Percentiles rank a stretch among this genome's conserved stretches.
phyloP scores from a whole-genome alignment of 352 stramenopile species.

The Globisporangium sylvaticum region DNA sequence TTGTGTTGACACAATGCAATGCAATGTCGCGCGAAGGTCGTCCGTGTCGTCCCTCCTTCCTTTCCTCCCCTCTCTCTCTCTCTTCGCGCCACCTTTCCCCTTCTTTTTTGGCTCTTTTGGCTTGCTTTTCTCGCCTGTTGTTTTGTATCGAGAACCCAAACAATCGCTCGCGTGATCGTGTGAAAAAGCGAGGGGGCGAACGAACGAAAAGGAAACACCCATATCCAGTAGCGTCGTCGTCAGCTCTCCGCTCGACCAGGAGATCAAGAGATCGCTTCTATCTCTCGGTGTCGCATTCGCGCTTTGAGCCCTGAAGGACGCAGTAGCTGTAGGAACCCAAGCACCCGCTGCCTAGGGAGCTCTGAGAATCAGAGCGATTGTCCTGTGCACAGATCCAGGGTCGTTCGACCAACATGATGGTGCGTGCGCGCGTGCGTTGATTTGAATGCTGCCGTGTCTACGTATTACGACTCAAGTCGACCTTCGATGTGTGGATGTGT shows the following conservation, averaged over 20 bases:
- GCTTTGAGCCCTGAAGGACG: not conserved
- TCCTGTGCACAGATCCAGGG: not conserved
- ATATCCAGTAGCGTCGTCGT: not conserved
- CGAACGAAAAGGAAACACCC: constrained; percentile 2
- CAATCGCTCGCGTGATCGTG: not conserved
- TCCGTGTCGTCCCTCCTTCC: not conserved
- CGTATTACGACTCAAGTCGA: not conserved
- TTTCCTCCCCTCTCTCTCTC: not conserved
- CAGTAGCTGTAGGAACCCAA: not conserved
- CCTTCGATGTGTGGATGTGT: not conserved
- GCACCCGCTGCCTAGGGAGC: not conserved
- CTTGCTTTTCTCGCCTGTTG: not conserved
- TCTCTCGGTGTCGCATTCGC: not conserved
- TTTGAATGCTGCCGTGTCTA: not conserved
- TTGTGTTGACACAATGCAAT: no score
- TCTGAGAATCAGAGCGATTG: not conserved
- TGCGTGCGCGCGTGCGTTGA: not conserved
- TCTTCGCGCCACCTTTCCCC: not conserved
- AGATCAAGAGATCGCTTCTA: not conserved
- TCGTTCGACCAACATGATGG: constrained; percentile 2
- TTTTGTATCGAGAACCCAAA: not conserved
- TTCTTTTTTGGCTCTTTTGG: not conserved
- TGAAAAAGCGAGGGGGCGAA: not conserved
- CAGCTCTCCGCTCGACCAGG: not conserved
- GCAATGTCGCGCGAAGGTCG: not conserved